Evolutionary conservation across 2,329 filamentous ascomycete species (phyloP).

Genomic region (Penicillium italicum): DNA sequence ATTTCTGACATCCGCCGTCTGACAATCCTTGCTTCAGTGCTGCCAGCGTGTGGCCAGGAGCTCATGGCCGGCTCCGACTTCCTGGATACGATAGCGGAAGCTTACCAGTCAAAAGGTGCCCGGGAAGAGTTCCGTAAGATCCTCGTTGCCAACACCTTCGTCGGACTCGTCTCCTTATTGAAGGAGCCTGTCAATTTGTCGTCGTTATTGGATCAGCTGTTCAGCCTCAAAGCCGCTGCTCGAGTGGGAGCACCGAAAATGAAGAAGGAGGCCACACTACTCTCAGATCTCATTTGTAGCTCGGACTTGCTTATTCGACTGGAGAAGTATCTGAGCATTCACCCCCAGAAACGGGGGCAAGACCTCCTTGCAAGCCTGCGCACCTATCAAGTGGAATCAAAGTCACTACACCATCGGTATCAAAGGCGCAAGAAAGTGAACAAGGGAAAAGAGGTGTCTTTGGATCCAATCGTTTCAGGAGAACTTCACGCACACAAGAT

Average conservation of each 20-base stretch:
- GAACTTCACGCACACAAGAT: constrained; percentile 73
- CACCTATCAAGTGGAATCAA: constrained; percentile 39
- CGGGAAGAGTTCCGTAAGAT: constrained; percentile 59
- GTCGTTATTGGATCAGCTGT: constrained; percentile 76
- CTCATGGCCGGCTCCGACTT: constrained; percentile 86
- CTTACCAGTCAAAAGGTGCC: constrained; percentile 51
- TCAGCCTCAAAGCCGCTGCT: constrained; percentile 69
- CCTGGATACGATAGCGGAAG: constrained; percentile 64
- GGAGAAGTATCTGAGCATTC: constrained; percentile 32
- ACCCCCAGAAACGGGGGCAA: constrained; percentile 42
- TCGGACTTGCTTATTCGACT: constrained; percentile 64
- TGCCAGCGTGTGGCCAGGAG: constrained; percentile 50
- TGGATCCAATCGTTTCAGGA: constrained; percentile 30
- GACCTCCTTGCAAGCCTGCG: constrained; percentile 40
- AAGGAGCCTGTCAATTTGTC: constrained; percentile 67
- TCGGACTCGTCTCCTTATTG: constrained; percentile 69
- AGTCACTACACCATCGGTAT: constrained; percentile 40
- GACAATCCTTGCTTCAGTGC: constrained; percentile 39
- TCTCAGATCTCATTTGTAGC: constrained; percentile 74
- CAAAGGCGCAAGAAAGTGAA: constrained; percentile 38
- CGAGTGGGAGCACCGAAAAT: constrained; percentile 54
- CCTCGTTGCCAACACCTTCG: constrained; percentile 69
- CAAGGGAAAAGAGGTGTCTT: constrained; percentile 43
- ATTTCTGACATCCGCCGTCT: constrained; percentile 34
- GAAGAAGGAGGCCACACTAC: constrained; percentile 56